These are phyloP conservation scores for Sherardia arvensis DNA, from an alignment of 257 asterid species.

Conservation along the genomic window DNA sequence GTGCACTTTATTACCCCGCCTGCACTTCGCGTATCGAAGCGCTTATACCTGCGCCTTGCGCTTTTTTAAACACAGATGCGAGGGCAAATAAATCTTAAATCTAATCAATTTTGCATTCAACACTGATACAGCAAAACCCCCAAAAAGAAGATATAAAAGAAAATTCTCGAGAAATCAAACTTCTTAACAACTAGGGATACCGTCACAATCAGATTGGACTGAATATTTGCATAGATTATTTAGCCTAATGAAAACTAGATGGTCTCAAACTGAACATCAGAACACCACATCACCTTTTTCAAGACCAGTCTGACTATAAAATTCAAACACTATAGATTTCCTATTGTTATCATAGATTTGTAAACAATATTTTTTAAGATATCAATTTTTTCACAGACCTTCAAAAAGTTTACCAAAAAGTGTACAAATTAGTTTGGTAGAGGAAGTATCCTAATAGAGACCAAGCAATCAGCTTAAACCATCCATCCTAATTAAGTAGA, in stretches of 20 bases:
- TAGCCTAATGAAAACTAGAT: not conserved
- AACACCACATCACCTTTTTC: not conserved
- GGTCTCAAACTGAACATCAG: no score
- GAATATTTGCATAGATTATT: not conserved
- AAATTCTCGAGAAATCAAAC: not conserved
- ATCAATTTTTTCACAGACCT: no score
- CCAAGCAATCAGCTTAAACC: not conserved
- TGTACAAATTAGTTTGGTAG: not conserved
- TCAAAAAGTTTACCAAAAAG: no score
- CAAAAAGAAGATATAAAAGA: not conserved
- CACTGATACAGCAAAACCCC: not conserved
- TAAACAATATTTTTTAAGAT: no score
- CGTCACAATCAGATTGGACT: not conserved
- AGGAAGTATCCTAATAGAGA: not conserved
- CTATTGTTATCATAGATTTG: no score
- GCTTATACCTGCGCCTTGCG: no score
- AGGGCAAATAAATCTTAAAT: not conserved
- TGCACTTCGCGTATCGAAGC: no score
- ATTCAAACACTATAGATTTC: no score
- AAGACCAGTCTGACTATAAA: not conserved
- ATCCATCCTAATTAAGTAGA: not conserved
- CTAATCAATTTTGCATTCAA: not conserved
- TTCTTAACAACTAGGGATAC: not conserved
- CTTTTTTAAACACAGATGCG: no score
- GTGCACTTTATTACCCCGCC: no score